Base-by-base conservation (phyloP, 2,329 filamentous ascomycete genomes). In the Sphaceloma murrayae region DNA sequence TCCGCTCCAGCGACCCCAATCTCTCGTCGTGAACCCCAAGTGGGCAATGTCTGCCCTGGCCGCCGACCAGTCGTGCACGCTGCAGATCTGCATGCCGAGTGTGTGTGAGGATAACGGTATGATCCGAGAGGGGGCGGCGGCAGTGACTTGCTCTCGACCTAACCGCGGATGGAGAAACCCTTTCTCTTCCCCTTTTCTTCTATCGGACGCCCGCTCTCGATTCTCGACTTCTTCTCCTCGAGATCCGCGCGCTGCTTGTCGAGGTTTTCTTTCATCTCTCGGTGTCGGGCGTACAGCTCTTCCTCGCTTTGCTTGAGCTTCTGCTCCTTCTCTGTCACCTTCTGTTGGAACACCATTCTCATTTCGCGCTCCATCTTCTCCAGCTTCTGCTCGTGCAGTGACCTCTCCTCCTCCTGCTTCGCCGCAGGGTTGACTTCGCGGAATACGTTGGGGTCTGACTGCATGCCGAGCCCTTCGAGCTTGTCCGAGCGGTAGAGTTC, bases 271-370 rank as follows among this genome's bases (percentile, higher is more conserved):
- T 96, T 98, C 91, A 98, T 98, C 74, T 98, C 91, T 63, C 89
- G 82, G 73, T 98, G 91, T 58, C 91, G 83, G 54, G 91, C 88
- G 62, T 96, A 96, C 48, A 98, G 73, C 74, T 98, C 91, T 67
- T 98, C 91, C 68, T 98, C 91, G 74, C 87, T 94, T 72, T 96
- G 91, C 73, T 94, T 94, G 65, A 98, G 74, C 72, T 98, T 98
- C 78, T 86, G 94, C 72, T 98, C 91, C 75, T 98, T 98, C 69
- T 98, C 91, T 54, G 86, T 80, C 22, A 98, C 91, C 82, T 98
- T 98, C 67, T 98, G 91, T 67, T 96, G 91, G 86, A 98, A 98
- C 56, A 98, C 91, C 85, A 95, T 94, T 85, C 98, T 98, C 91
- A 98, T 98, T 69, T 98, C 91, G 61, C 87, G 80, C 69, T 98